Base-by-base conservation (phyloP, 495 filamentous ascomycete genomes). In the Aspergillus conjunctus region DNA sequence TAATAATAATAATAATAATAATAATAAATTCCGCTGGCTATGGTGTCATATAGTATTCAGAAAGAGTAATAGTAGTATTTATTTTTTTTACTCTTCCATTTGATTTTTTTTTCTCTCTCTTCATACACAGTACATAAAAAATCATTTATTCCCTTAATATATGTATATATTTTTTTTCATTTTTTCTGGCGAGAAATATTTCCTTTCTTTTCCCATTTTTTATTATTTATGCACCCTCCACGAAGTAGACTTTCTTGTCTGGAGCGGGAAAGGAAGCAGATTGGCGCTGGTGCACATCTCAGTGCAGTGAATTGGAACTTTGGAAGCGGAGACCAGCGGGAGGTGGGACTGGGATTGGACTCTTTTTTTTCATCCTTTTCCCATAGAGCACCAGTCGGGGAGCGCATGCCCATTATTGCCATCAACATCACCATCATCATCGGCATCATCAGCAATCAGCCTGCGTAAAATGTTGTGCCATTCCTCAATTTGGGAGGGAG, bases 221-320 rank as follows among this genome's bases (percentile, higher is more conserved):
- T 48, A n/a, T 46, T 46, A 46, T 46, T 17, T 46, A 18, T 48
- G 44, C 31, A 54, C 22, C 52, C 15, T 50, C 21, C 44, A 37
- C 20, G 11, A 30, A 39, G 53, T 14, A 53, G 34, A 52, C 14
- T 51, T 44, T 56, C 52, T 56, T 52, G 60, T 58, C 60, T 37
- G 43, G 55, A 55, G 55, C 55, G 56, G 61, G 32, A 57, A 58
- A 26, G 34, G 51, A 60, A 49, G 15, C 57, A 64, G 45, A 58
- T 61, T 65, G 58, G 57, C 62, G 45, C 58, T 44, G 51, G 63
- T 63, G 61, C 54, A 59, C 55, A 64, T 59, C 57, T 60, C 61
- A 59, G 55, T 64, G 62, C 43, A 51, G 9, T 33, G 30, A 58
- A 30, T 52, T 56, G 39, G 53, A 56, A 56, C 30, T 56, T 26